Evolutionary conservation across 495 filamentous ascomycete genomes (phyloP).

Genomic region (Aspergillus asperescens): DNA sequence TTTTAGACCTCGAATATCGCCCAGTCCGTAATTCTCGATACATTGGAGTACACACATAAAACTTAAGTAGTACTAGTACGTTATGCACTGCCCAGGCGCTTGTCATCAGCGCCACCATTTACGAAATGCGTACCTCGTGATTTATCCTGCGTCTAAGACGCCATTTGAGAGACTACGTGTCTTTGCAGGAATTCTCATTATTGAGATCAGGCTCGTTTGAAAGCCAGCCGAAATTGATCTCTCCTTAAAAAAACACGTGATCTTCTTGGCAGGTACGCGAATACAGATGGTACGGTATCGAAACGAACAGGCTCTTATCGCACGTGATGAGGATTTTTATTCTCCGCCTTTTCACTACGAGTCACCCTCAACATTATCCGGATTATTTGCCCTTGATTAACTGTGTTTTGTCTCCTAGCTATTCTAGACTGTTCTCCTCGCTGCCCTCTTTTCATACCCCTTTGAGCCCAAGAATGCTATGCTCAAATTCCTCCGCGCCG

Average conservation of each 20-base stretch:
- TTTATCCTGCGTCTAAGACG: neutral
- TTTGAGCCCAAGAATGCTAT: constrained; percentile 45
- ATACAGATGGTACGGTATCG: neutral
- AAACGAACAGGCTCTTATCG: neutral
- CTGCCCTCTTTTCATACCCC: neutral
- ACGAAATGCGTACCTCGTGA: neutral
- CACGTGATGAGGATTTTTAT: neutral
- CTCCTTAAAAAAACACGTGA: no score
- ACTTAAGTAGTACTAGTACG: no score
- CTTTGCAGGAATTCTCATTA: neutral
- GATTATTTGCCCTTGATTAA: constrained; percentile 4
- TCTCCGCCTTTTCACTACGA: neutral
- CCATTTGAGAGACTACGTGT: neutral
- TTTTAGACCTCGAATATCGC: neutral
- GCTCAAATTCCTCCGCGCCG: constrained; percentile 39
- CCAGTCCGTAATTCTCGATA: neutral
- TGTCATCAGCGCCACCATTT: constrained; percentile 2
- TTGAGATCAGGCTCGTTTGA: neutral
- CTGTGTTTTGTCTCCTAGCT: neutral
- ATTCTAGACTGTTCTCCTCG: neutral
- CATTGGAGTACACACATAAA: neutral
- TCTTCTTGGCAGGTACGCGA: neutral
- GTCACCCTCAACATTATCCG: neutral
- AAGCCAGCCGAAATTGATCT: neutral
- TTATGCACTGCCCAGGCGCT: neutral